Conservation (phyloP, 345 rosid genomes). For the Heritiera fomes region DNA sequence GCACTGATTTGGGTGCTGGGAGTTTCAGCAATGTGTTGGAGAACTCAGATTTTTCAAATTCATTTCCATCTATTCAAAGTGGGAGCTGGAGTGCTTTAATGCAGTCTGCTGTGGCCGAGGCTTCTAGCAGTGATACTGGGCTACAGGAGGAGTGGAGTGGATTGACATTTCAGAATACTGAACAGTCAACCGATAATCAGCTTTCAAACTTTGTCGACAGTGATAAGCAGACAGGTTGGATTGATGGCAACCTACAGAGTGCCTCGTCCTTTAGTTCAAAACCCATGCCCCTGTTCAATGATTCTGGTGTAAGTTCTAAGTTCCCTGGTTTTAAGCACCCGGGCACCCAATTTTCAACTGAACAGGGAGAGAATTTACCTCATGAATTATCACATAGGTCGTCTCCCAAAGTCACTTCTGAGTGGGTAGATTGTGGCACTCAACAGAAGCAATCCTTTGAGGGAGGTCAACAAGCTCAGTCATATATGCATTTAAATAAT, state of each 20-base stretch:
- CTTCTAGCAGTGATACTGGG: slow-evolving; percentile 67
- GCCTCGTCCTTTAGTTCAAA: slow-evolving; percentile 39
- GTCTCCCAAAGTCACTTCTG: slow-evolving; percentile 35
- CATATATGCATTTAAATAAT: slow-evolving; percentile 36
- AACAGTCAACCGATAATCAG: slow-evolving; percentile 49
- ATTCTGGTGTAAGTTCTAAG: slow-evolving; percentile 36
- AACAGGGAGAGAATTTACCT: slow-evolving; percentile 36
- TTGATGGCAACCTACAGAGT: slow-evolving; percentile 46
- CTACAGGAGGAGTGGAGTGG: slow-evolving; percentile 78
- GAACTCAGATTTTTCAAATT: slow-evolving; percentile 39
- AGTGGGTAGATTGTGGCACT: slow-evolving; percentile 46
- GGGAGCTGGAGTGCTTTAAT: slow-evolving; percentile 98
- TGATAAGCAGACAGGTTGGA: slow-evolving; percentile 52
- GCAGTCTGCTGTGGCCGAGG: slow-evolving; percentile 92
- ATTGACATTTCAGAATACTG: slow-evolving; percentile 54
- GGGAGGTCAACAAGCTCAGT: slow-evolving; percentile 37
- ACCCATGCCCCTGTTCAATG: slow-evolving; percentile 29
- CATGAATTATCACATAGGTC: slow-evolving; percentile 39
- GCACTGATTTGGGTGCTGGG: slow-evolving; percentile 42
- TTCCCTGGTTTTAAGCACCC: slow-evolving; percentile 58
- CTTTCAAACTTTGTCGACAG: slow-evolving; percentile 42
- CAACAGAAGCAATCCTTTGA: slow-evolving; percentile 35
- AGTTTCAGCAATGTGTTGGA: slow-evolving; percentile 45
- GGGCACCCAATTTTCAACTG: slow-evolving; percentile 33
- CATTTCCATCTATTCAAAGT: slow-evolving; percentile 66